Base-by-base conservation (phyloP, 202 grass and related monocot species). In the Panicum hallii region DNA sequence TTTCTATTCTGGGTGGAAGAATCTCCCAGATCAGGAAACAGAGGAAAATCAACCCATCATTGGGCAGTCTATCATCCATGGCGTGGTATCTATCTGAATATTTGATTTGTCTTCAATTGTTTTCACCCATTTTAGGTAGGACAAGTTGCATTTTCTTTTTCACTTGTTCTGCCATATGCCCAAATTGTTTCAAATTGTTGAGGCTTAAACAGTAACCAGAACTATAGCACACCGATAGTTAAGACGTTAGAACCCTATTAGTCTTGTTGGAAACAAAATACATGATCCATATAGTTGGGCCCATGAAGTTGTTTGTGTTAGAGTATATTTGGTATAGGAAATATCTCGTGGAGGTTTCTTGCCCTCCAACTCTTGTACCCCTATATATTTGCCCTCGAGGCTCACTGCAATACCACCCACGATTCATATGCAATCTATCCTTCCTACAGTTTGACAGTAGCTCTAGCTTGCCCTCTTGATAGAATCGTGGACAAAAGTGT, bases 21-120 rank as follows among this genome's bases (percentile, higher is more conserved):
- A 92, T 78, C 87, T 98, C 6, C 86, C 93, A 87, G 87, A 92
- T 83, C 70, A 95, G 16, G 91, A 89, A 90, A 98, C 78, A 76
- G 91, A 98, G 84, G 87, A 88, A 66, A 84, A 89, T 69, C 93
- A 98, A 53, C 87, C 91, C 52, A 83, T 95, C 19, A 93, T 98
- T 72, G 93, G 91, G 20, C 88, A 86, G 16, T 84, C 89, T 83
- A 20, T 90, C 77, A 98, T 98, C 67, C 95, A 95, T 77, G 93
- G 93, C 4, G 81, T 93, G 89, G 96, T 94, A 90, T 57, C 79
- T 86, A 46, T 83, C 67, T 77, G 7, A 9, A 66, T 32, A 53
- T 67, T 80, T 87, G 7, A 46, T 66, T 77, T 80, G 32, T 66
- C 4, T 67, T 82, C 2, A 84, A 84, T 74, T 74, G 17, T 6